Evolutionary conservation across 2,329 filamentous ascomycete genomes (phyloP), one percentile per base, ranked within the genome.

Genomic region (Pseudocercospora cruenta): DNA sequence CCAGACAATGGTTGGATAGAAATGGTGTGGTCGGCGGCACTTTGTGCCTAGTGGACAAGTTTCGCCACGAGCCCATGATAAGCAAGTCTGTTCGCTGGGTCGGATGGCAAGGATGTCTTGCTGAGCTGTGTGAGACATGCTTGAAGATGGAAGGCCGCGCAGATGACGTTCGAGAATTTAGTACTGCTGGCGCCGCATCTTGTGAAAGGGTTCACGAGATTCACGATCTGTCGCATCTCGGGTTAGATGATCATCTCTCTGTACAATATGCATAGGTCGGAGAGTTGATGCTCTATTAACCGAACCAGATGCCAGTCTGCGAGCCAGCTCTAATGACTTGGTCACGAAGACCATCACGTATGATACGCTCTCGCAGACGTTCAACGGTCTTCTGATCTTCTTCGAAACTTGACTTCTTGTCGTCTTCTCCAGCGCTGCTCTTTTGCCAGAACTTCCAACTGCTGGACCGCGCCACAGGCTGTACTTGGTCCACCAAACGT

Each of bases 211-310:
- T 14, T 21, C 16, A 55, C 24, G 14, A 10, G 51, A 55, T 28
- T 24, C 51, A 4, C 14, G 9, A 55, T 43, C 55, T 19, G 39
- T 14, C 4, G 31, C n/a, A 58, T 58, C 55, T 58, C 24, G 55
- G 43, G 31, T 16, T 12, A 43, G 28, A 10, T 43, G 10, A 24
- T 58, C 55, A n/a, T 58, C 31, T n/a, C 31, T 58, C 1, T 36
- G 55, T 43, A 43, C 31, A 58, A 3, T 14, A 12, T 24, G 55
- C 4, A 39, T 16, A 58, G 19, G 19, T 24, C 45, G 47, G 79
- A 82, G 28, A 80, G 81, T 7, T 84, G 89, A 14, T 79, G 80
- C 4, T 45, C 33, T 21, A 24, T 67, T 53, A 67, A 16, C 61
- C 65, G 21, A 64, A 67, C 61, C 65, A 67, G 26, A 64, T 63